These are phyloP conservation scores for Calvatia gigantea DNA, from an alignment of 768 basidiomycete genomes.

Conservation along the genomic window DNA sequence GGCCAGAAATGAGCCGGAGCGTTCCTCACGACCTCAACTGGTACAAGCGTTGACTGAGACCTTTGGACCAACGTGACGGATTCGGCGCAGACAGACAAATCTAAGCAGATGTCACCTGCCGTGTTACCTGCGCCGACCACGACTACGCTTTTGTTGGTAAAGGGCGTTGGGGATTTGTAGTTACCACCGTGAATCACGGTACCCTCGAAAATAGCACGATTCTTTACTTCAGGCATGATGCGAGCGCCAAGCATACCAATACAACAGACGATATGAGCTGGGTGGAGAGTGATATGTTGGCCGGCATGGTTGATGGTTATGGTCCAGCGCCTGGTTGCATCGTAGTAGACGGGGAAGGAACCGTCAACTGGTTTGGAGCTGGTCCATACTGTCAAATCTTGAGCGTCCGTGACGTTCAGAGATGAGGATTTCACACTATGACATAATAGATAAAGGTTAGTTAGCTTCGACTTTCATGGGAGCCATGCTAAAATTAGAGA, in stretches of 20 bases:
- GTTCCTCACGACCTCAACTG: not conserved
- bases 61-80: constrained; percentile 6
- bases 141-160: not conserved
- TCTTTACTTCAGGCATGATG: not conserved
- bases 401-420: not conserved
- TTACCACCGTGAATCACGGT: constrained; percentile 6
- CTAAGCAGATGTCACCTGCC: constrained; percentile 4
- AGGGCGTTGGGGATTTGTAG: not conserved
- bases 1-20: not conserved
- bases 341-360: not conserved
- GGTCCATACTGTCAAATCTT: constrained; percentile 10
- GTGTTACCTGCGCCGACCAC: constrained; percentile 8
- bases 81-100: not conserved
- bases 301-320: constrained; percentile 1
- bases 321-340: constrained; percentile 1
- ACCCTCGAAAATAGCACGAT: constrained; percentile 1
- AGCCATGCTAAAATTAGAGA: too few species aligned
- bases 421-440: too few species aligned
- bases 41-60: not conserved
- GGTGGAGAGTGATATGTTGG: constrained; percentile 2
- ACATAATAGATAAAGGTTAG: too few species aligned
- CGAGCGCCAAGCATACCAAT: not conserved
- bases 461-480: too few species aligned
- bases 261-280: constrained; percentile 7
- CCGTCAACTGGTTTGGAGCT: not conserved